Base-by-base conservation (phyloP, 2,329 filamentous ascomycete genomes). In the Didymella keratinophila region DNA sequence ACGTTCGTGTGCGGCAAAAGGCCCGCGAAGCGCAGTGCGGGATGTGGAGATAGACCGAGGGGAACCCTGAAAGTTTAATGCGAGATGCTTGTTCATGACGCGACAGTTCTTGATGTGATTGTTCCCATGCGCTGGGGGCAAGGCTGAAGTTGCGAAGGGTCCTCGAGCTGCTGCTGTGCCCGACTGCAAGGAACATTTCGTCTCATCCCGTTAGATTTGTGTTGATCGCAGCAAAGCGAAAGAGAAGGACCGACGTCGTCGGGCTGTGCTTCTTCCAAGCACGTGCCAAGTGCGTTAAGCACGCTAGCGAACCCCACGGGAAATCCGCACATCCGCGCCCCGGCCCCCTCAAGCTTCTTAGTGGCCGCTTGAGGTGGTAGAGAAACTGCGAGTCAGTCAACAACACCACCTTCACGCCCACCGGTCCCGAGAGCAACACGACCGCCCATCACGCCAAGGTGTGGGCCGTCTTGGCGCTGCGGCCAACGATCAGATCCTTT, bases 1-100 rank as follows among this genome's bases (percentile, higher is more conserved):
- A 42, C 47, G 57, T 60, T 56, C 49, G 51, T 51, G 47, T 23
- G 32, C 34, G 52, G 41, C n/a, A 44, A 20, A 54, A 56, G 48
- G 48, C 25, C 47, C 47, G 46, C 46, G 46, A 39, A 32, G n/a
- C 52, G 27, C 41, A 25, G 12, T 46, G 50, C 50, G 41, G 56
- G 56, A 53, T 54, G 56, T 27, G 56, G 56, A 58, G 39, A 37
- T 39, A 16, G 27, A 34, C 43, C 43, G 49, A 52, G 21, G 41
- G 28, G 18, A 45, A n/a, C 30, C 44, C 14, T 32, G 50, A n/a
- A 39, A 34, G 20, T 32, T 21, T 32, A 47, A 7, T 47, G 3
- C 3, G 16, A 30, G 36, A 43, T 55, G 44, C 36, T 28, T 56
- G 30, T 45, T 23, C 30, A 36, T 28, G 20, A 34, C 34, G 52